Conservation (phyloP, 139 green algal genomes). For the Tetradesmus lagerheimii region DNA sequence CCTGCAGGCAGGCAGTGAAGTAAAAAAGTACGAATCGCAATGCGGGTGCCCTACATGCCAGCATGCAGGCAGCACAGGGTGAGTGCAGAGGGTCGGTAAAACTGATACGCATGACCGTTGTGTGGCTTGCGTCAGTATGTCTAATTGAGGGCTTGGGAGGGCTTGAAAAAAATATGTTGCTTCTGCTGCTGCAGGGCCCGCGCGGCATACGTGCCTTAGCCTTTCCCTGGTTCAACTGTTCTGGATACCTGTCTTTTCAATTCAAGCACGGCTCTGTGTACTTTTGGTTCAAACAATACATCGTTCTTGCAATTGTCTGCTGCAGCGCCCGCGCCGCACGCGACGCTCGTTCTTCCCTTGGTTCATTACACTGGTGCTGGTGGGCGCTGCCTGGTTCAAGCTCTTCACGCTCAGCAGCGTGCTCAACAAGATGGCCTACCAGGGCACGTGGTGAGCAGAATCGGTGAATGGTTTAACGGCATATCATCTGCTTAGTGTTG, state of each 20-base stretch:
- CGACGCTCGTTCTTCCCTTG: slow-evolving; percentile 41
- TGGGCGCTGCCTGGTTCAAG: slow-evolving; percentile 44
- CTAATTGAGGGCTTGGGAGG: too few relatives aligned
- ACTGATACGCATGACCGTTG: too few relatives aligned
- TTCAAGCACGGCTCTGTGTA: too few relatives aligned
- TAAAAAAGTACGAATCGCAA: too few relatives aligned
- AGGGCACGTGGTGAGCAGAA: background rate
- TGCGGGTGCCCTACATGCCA: slow-evolving; percentile 32
- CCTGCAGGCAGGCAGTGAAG: too few relatives aligned
- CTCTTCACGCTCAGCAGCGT: slow-evolving; percentile 39
- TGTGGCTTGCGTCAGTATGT: too few relatives aligned
- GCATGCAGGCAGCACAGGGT: slow-evolving; percentile 40
- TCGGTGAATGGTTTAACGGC: too few relatives aligned
- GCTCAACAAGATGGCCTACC: slow-evolving; percentile 46
- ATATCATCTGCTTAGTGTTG: too few relatives aligned
- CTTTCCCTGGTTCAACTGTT: background rate
- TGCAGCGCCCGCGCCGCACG: slow-evolving; percentile 39
- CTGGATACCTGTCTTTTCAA: too few relatives aligned
- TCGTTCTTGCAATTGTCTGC: background rate
- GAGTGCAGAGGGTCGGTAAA: background rate
- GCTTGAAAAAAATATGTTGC: too few relatives aligned
- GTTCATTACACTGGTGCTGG: slow-evolving; percentile 33
- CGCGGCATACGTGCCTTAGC: slow-evolving; percentile 13
- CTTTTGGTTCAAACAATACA: too few relatives aligned
- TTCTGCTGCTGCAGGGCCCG: slow-evolving; percentile 14